phyloP scores from a whole-genome alignment of 2,329 filamentous ascomycete genomes.

The Botrytis pseudocinerea region DNA sequence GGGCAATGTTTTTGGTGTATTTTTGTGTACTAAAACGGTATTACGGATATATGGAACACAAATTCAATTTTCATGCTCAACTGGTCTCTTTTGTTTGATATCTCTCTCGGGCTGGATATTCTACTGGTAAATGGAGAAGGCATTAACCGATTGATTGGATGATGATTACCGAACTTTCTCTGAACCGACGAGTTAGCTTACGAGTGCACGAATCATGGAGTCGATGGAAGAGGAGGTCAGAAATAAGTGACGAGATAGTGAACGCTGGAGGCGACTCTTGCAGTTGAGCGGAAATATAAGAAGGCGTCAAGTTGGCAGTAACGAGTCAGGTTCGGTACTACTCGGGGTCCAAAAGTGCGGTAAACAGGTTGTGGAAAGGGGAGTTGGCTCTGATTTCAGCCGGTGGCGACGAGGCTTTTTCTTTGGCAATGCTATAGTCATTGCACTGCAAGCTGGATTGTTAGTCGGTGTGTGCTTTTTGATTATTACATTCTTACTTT shows the following conservation, averaged over 20 bases:
- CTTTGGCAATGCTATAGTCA: neutral
- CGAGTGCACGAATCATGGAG: neutral
- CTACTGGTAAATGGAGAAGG: neutral
- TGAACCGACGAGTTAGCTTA: neutral
- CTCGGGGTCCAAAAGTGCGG: neutral
- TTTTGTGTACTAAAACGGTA: neutral
- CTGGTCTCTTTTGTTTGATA: neutral
- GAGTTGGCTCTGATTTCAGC: neutral
- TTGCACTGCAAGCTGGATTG: neutral
- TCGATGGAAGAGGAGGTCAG: neutral
- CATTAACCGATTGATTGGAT: neutral
- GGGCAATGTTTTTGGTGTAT: neutral
- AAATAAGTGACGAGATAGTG: neutral
- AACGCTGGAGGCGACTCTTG: neutral
- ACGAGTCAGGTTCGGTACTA: neutral
- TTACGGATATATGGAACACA: neutral
- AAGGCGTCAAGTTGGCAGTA: neutral
- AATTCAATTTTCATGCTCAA: neutral
- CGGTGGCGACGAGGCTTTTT: conserved; percentile 2
- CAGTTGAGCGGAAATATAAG: neutral
- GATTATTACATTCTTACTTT: conserved; percentile 10
- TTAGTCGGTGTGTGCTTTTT: neutral
- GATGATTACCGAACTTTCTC: neutral
- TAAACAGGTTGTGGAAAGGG: neutral
- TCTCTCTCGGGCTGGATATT: neutral